These are phyloP conservation scores for Suillus bovinus DNA, from an alignment of 768 basidiomycete genomes.

Conservation along the genomic window DNA sequence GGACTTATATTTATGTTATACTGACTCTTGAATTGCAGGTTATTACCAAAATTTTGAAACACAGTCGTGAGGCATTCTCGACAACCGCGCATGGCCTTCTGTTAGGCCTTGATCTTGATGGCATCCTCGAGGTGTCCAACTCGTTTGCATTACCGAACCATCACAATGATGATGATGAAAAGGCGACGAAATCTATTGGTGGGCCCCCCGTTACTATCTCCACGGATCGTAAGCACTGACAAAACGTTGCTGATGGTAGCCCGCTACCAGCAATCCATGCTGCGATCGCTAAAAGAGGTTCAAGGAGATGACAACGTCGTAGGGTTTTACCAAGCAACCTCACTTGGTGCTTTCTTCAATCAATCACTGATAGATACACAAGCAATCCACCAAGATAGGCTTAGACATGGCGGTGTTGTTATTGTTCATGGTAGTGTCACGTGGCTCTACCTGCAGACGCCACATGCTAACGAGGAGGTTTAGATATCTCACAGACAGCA, in stretches of 20 bases:
- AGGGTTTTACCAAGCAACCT: slow-evolving; percentile 92
- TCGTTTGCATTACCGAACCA: slow-evolving; percentile 83
- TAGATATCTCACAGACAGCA: slow-evolving; percentile 76
- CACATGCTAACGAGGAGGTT: slow-evolving; percentile 18
- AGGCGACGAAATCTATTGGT: slow-evolving; percentile 76
- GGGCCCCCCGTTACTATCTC: slow-evolving; percentile 28
- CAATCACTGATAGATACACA: slow-evolving; percentile 81
- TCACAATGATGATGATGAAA: slow-evolving; percentile 76
- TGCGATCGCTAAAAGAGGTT: slow-evolving; percentile 87
- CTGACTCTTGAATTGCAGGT: slow-evolving; percentile 53
- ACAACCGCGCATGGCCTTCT: slow-evolving; percentile 82
- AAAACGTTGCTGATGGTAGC: slow-evolving; percentile 39
- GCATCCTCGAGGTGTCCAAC: slow-evolving; percentile 87
- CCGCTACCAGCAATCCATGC: slow-evolving; percentile 83
- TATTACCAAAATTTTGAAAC: slow-evolving; percentile 92
- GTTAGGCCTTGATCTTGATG: slow-evolving; percentile 91
- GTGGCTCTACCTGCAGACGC: background rate
- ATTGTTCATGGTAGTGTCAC: slow-evolving; percentile 72
- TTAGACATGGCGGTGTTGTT: slow-evolving; percentile 84
- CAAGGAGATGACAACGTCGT: slow-evolving; percentile 89
- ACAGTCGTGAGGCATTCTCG: slow-evolving; percentile 75
- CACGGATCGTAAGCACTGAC: slow-evolving; percentile 11
- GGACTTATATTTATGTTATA: slow-evolving; percentile 1
- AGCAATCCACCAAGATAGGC: slow-evolving; percentile 81
- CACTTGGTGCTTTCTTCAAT: slow-evolving; percentile 82